Conservation (phyloP, 306 rosid genomes). For the Prunus campanulata region DNA sequence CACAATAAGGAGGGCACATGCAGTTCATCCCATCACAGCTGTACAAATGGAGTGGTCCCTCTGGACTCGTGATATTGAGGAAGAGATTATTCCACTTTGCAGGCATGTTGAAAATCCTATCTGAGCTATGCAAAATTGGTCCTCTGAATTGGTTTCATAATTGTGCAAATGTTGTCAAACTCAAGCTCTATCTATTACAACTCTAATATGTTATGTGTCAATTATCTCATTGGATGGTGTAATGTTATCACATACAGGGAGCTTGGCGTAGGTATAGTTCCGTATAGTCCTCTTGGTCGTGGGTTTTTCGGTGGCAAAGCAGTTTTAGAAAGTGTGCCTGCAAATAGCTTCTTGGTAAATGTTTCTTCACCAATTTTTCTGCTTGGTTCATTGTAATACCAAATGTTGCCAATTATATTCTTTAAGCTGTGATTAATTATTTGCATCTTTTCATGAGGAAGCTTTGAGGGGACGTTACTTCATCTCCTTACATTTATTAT, state of each 20-base stretch:
- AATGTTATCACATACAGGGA: too few species aligned
- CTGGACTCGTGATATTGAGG: conserved; percentile 73
- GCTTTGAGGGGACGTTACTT: too few species aligned
- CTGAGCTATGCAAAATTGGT: background rate
- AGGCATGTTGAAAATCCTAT: conserved; percentile 29
- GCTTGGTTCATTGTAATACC: background rate
- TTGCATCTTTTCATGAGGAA: too few species aligned
- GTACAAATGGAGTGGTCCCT: conserved; percentile 80
- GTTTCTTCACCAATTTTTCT: background rate
- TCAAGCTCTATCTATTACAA: too few species aligned
- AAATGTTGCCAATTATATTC: too few species aligned
- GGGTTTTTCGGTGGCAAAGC: conserved; percentile 81
- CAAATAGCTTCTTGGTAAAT: conserved; percentile 43
- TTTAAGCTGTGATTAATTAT: too few species aligned
- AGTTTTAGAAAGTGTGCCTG: conserved; percentile 46
- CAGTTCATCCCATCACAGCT: conserved; percentile 74
- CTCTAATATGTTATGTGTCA: too few species aligned
- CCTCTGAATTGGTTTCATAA: too few species aligned
- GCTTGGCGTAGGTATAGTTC: conserved; percentile 26
- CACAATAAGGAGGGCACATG: conserved; percentile 81
- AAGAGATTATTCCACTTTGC: conserved; percentile 67
- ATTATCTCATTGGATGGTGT: too few species aligned
- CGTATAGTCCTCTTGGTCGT: conserved; percentile 78
- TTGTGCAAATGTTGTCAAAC: too few species aligned
- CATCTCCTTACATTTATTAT: too few species aligned